Conservation (phyloP, 352 stramenopile genomes). For the Phytophthora aleatoria region DNA sequence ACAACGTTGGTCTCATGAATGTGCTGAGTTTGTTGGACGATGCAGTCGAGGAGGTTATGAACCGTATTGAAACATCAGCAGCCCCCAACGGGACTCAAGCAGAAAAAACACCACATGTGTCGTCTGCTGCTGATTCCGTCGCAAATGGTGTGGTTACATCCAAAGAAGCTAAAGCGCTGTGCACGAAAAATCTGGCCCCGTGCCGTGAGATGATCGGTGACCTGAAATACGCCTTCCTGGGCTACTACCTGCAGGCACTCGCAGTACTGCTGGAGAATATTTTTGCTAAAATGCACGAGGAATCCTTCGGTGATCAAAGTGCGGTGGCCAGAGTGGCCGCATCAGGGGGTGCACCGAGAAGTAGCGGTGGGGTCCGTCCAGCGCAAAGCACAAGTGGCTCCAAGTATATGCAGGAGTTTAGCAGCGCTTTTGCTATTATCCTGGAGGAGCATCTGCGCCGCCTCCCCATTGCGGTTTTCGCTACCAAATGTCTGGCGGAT, state of each 20-base stretch:
- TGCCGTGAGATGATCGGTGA: conserved; percentile 58
- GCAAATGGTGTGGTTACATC: conserved; percentile 29
- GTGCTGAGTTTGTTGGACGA: conserved; percentile 72
- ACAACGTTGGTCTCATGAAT: conserved; percentile 82
- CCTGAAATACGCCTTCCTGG: conserved; percentile 65
- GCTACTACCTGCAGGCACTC: conserved; percentile 74
- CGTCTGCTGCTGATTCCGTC: conserved; percentile 3
- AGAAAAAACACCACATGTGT: conserved; percentile 7
- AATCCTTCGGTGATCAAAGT: conserved; percentile 72
- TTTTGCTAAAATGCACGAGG: conserved; percentile 85
- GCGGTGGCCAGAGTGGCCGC: conserved; percentile 9
- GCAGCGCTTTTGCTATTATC: conserved; percentile 61
- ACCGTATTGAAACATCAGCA: conserved; percentile 38
- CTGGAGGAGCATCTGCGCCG: conserved; percentile 77
- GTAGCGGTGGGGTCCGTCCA: conserved; percentile 19
- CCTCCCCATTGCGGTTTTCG: conserved; percentile 56
- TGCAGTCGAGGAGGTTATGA: conserved; percentile 57
- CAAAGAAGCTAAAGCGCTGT: conserved; percentile 49
- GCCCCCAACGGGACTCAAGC: conserved; percentile 15
- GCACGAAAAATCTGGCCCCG: conserved; percentile 42
- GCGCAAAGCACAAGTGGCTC: conserved; percentile 46
- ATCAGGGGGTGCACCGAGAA: conserved; percentile 19
- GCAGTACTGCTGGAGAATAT: conserved; percentile 60
- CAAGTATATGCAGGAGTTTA: conserved; percentile 85
- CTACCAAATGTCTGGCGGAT: conserved; percentile 58